Conservation (phyloP, 106 monocot species). For the Iris macrosiphon region DNA sequence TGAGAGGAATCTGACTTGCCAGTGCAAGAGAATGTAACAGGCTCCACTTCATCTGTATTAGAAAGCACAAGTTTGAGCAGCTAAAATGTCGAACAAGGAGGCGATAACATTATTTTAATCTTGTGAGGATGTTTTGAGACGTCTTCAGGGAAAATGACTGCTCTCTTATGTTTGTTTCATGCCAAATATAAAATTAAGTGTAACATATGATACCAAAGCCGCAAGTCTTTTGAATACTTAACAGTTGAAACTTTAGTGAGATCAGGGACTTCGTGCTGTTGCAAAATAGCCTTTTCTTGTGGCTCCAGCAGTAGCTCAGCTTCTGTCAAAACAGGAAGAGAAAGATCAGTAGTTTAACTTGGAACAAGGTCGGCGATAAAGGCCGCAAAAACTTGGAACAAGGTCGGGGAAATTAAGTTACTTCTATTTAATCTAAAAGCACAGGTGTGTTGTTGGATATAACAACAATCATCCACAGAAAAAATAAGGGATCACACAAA, state of each 20-base stretch:
- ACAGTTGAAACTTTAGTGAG: constrained; percentile 80
- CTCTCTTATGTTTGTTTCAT: too few relatives aligned
- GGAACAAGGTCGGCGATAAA: too few relatives aligned
- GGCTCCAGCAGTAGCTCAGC: constrained; percentile 50
- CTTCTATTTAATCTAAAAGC: too few relatives aligned
- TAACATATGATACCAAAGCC: neutral
- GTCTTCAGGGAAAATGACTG: neutral
- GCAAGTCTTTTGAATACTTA: constrained; percentile 16
- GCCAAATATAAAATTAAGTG: neutral
- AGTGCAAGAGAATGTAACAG: constrained; percentile 58
- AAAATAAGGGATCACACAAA: too few relatives aligned
- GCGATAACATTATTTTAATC: neutral
- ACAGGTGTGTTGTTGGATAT: too few relatives aligned
- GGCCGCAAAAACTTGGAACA: too few relatives aligned
- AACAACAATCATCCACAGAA: too few relatives aligned
- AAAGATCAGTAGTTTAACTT: neutral
- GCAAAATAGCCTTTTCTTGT: constrained; percentile 71
- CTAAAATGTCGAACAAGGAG: neutral
- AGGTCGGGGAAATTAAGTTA: too few relatives aligned
- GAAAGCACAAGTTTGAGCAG: neutral
- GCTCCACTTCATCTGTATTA: constrained; percentile 75
- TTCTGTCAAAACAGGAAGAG: constrained; percentile 33
- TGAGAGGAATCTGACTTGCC: constrained; percentile 69
- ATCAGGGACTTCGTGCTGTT: constrained; percentile 44
- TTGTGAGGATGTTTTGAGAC: neutral